Evolutionary conservation across 208 protist genomes (phyloP), one percentile per base, ranked within the genome.

Genomic region (Leishmania lainsoni): DNA sequence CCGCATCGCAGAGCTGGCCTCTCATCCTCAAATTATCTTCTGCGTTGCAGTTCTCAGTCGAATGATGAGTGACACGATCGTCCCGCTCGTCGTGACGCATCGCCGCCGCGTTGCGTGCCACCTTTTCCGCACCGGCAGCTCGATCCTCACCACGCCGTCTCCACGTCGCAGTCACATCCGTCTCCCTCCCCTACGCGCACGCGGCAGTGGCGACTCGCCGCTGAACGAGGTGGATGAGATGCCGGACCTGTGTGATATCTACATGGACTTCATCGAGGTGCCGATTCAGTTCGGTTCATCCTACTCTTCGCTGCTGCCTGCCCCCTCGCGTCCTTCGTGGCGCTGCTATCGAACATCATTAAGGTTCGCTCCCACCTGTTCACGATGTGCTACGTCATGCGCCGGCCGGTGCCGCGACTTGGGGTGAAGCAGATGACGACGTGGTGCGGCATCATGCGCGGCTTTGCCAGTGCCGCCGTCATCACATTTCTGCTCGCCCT

Each of bases 251-350:
- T 93, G 93, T 73, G 92, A 95, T 69, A 84, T 90, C 39, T 93
- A 93, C 86, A 79, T 80, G 52, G 92, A 96, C 81, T 94, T 92
- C 75, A 79, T 95, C 29, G 93, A 95, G 80, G 95, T 94, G 85
- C 87, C 92, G 32, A 92, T 95, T 17, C 89, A 96, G 86, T 92
- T 93, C 52, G 92, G 51, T 94, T 91, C 86, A 88, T 96, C 20
- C 79, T 86, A 0, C 80, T 96, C 80, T 96, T 96, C 79, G 87
- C 92, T 58, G 66, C 83, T 56, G 91, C 90, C 63, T 95, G 91
- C 73, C 92, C 93, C 1, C 80, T 93, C 39, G 90, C 90, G 52
- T 80, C 89, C 42, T 66, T 91, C 56, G 78, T 94, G 12, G 87
- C 88, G 52, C 75, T 94, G 49, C 65, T 93, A 54, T 93, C 87